These are phyloP conservation scores for Baorangia bicolor DNA, from an alignment of 768 basidiomycete genomes.

Conservation along the genomic window DNA sequence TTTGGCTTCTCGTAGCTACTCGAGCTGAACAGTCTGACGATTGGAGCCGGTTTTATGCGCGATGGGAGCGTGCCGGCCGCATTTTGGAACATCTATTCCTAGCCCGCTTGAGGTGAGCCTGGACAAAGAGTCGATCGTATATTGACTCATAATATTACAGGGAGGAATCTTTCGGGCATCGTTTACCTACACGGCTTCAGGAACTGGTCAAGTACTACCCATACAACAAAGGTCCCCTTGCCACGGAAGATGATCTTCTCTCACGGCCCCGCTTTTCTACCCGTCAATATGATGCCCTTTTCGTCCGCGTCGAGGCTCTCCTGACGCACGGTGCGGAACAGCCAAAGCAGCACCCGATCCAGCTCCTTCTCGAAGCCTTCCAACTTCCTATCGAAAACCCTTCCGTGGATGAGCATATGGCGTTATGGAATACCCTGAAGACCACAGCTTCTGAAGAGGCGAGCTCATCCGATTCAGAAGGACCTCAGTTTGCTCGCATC, in stretches of 20 bases:
- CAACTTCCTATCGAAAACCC: constrained; percentile 36
- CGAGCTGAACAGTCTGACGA: constrained; percentile 51
- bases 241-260: constrained; percentile 44
- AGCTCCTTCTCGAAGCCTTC: constrained; percentile 63
- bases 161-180: constrained; percentile 52
- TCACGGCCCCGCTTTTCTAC: constrained; percentile 70
- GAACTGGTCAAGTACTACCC: constrained; percentile 74
- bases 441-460: constrained; percentile 36
- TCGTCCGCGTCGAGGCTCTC: constrained; percentile 63
- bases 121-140: not conserved
- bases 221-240: constrained; percentile 39
- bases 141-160: constrained; percentile 34
- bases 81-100: constrained; percentile 78
- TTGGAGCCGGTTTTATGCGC: constrained; percentile 63
- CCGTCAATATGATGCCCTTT: constrained; percentile 58
- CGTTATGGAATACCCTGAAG: constrained; percentile 58
- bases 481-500: constrained; percentile 46
- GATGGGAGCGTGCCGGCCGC: constrained; percentile 74
- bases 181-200: constrained; percentile 66
- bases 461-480: constrained; percentile 25
- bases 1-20: constrained; percentile 64
- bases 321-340: constrained; percentile 35
- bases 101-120: constrained; percentile 61
- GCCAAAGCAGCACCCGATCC: constrained; percentile 52
- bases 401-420: constrained; percentile 35